Base-by-base conservation (phyloP, 345 rosid genomes). In the Pistacia integerrima region DNA sequence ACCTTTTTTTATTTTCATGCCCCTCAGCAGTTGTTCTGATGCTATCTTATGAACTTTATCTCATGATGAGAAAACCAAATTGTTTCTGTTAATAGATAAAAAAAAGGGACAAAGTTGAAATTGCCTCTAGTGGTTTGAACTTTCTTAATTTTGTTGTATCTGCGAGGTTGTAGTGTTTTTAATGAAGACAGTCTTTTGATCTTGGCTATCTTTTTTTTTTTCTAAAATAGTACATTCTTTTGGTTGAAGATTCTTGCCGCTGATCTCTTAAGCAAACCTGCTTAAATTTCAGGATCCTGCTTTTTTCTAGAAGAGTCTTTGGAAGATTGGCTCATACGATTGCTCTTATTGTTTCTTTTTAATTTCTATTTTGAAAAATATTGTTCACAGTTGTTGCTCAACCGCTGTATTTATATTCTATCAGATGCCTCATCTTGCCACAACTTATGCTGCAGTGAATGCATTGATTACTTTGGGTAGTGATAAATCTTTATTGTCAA, bases 401-500 rank as follows among this genome's bases (percentile, higher is more conserved):
- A 46, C 36, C 52, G 51, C 46, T 80, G 73, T 82, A 35, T 61
- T 25, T 69, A 70, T 49, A 35, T 78, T 76, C 72, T 64, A 58
- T 73, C 88, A 96, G 99, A 83, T 96, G 93, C 98, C 99, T 77
- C 98, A 93, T 84, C 93, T 96, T 72, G 97, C 98, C 77, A 93
- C 99, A 77, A 96, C 90, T 55, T 96, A 93, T 87, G 99, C 98
- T 69, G 97, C 97, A 28, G 97, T 96, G 76, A 93, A 92, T 82
- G 69, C 98, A 36, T 93, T 96, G 75, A 85, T 96, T 87, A 87
- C 98, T 75, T 74, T 96, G 88, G 99, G 99, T 20, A 87, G 96
- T 77, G 87, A 83, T 36, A 84, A 81, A 80, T 86, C 97, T 65
- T 84, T 93, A 56, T 84, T 87, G 59, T 92, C 98, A 69, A 87